phyloP scores from a whole-genome alignment of 768 basidiomycete genomes.

The Trametes villosa region DNA sequence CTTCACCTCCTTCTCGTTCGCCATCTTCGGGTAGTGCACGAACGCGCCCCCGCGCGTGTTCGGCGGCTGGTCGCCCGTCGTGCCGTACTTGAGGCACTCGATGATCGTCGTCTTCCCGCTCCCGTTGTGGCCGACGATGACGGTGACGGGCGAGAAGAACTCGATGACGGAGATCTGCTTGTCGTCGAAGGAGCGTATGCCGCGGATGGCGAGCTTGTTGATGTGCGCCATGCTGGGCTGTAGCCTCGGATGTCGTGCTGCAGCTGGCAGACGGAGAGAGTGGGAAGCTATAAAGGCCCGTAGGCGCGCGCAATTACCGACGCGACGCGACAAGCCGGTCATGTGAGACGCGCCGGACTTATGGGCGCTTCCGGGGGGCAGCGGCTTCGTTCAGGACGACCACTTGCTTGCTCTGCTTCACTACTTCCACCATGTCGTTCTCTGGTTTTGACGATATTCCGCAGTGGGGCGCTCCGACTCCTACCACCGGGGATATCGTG shows the following conservation, averaged over 20 bases:
- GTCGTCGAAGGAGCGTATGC: constrained; percentile 96
- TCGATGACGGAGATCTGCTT: constrained; percentile 92
- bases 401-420: constrained; percentile 21
- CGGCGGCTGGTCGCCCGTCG: constrained; percentile 96
- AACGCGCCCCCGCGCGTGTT: constrained; percentile 99
- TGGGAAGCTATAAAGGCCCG: neutral
- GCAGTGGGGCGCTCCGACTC: constrained; percentile 27
- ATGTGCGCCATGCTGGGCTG: constrained; percentile 66
- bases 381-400: neutral
- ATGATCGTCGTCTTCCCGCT: constrained; percentile 99
- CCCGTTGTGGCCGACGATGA: constrained; percentile 98
- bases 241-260: neutral
- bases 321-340: constrained; percentile 17
- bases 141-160: constrained; percentile 96
- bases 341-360: neutral
- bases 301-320: constrained; percentile 3
- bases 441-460: constrained; percentile 29
- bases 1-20: constrained; percentile 98
- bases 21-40: constrained; percentile 98
- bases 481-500: constrained; percentile 59
- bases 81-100: constrained; percentile 98
- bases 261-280: neutral
- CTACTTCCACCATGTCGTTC: constrained; percentile 8
- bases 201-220: constrained; percentile 92
- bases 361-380: neutral